These are phyloP conservation scores for Durotheca rogersii DNA, from an alignment of 495 filamentous ascomycete species.

Conservation along the genomic window DNA sequence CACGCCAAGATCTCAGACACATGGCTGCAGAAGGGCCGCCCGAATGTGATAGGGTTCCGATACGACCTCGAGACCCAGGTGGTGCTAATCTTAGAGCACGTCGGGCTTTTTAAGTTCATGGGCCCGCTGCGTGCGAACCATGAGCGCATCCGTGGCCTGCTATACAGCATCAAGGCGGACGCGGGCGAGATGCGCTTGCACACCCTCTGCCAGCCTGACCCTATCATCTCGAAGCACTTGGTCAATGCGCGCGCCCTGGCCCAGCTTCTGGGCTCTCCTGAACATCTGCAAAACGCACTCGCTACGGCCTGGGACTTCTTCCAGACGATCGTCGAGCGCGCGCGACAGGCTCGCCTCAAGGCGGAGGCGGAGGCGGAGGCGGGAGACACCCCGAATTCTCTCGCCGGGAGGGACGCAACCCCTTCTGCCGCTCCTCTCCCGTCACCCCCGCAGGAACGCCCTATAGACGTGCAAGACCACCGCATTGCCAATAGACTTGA, in stretches of 20 bases:
- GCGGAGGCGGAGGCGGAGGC: not conserved
- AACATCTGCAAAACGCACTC: constrained; percentile 38
- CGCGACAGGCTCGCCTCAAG: constrained; percentile 5
- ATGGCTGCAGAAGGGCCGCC: constrained; percentile 46
- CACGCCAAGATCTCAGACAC: constrained; percentile 38
- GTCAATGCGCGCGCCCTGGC: constrained; percentile 43
- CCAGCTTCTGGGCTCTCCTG: constrained; percentile 37
- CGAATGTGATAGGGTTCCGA: constrained; percentile 46
- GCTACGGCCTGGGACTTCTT: constrained; percentile 43
- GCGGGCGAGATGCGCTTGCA: constrained; percentile 43
- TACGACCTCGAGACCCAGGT: constrained; percentile 54
- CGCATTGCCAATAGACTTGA: too few relatives aligned
- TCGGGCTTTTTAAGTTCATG: constrained; percentile 47
- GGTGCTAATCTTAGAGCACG: constrained; percentile 42
- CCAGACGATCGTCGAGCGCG: constrained; percentile 38
- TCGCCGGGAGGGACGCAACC: too few relatives aligned
- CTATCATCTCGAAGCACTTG: constrained; percentile 50
- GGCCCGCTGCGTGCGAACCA: constrained; percentile 31
- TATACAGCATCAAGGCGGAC: constrained; percentile 44
- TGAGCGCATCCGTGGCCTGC: constrained; percentile 32
- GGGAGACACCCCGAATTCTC: not conserved
- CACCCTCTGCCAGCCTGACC: constrained; percentile 50
- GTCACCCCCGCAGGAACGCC: too few relatives aligned
- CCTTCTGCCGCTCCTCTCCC: too few relatives aligned
- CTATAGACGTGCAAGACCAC: too few relatives aligned